phyloP scores from a whole-genome alignment of 768 basidiomycete genomes.

The Rhodotorula diobovata region DNA sequence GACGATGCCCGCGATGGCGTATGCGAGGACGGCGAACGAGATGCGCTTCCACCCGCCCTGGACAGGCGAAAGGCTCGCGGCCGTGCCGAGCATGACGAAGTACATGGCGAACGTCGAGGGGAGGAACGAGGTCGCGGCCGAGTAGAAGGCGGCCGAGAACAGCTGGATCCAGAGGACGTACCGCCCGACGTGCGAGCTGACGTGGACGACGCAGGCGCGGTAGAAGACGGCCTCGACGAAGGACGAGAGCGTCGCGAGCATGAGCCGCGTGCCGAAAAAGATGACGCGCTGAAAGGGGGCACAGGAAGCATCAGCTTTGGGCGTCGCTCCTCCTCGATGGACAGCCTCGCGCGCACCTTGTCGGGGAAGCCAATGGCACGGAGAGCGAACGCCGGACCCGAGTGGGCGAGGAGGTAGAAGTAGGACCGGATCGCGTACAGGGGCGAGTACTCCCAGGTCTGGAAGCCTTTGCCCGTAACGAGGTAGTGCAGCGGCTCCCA shows the following conservation, averaged over 20 bases:
- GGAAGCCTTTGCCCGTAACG: slow-evolving; percentile 78
- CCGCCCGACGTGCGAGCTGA: slow-evolving; percentile 86
- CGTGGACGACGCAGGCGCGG: slow-evolving; percentile 68
- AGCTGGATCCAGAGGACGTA: slow-evolving; percentile 83
- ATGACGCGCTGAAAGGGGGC: slow-evolving; percentile 62
- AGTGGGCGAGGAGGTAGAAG: slow-evolving; percentile 81
- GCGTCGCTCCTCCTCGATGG: no score
- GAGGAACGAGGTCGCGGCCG: slow-evolving; percentile 79
- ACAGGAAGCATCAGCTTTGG: no score
- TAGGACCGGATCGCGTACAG: slow-evolving; percentile 87
- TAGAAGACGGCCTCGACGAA: slow-evolving; percentile 78
- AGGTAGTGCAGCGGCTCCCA: slow-evolving; percentile 97
- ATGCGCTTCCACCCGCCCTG: slow-evolving; percentile 49
- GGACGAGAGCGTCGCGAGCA: slow-evolving; percentile 66
- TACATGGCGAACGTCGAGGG: slow-evolving; percentile 96
- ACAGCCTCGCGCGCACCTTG: slow-evolving; percentile 58
- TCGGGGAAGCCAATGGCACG: slow-evolving; percentile 55
- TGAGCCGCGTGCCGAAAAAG: slow-evolving; percentile 83
- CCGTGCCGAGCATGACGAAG: slow-evolving; percentile 69
- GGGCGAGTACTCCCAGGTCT: slow-evolving; percentile 96
- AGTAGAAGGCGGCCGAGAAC: slow-evolving; percentile 92
- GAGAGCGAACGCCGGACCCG: slow-evolving; percentile 62
- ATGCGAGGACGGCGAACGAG: slow-evolving; percentile 61
- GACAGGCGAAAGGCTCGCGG: slow-evolving; percentile 53
- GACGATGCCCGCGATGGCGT: slow-evolving; percentile 76